Conservation (phyloP, 176 grass and related monocot species). For the Dendrocalamus sinicus region DNA sequence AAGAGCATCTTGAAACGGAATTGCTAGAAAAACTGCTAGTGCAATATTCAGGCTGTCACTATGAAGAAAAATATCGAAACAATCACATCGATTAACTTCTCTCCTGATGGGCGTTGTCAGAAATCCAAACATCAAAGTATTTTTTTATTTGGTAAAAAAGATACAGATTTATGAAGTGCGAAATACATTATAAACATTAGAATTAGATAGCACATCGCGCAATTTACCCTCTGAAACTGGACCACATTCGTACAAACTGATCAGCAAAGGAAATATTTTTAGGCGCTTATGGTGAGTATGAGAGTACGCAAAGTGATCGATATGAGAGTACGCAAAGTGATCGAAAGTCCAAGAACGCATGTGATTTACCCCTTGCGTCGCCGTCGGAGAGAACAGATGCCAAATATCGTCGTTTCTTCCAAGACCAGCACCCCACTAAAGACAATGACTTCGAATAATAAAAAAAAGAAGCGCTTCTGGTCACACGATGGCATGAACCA, state of each 20-base stretch:
- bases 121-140: background rate
- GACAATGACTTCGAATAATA: background rate
- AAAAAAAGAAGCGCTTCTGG: background rate
- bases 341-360: background rate
- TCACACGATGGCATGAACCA: background rate
- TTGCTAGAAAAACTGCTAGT: background rate
- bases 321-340: background rate
- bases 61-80: background rate
- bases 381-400: too few relatives aligned
- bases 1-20: slow-evolving; percentile 1
- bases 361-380: background rate
- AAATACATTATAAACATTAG: background rate
- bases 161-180: background rate
- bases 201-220: too few relatives aligned
- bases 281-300: too few relatives aligned
- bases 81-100: too few relatives aligned
- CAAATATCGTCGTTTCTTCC: background rate
- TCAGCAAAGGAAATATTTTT: too few relatives aligned
- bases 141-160: background rate
- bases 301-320: background rate
- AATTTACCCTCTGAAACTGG: too few relatives aligned
- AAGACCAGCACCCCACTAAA: background rate
- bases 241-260: background rate
- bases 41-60: background rate
- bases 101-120: too few relatives aligned